Conservation (phyloP, 2,329 filamentous ascomycete genomes). For the Sporothrix dimorphospora region DNA sequence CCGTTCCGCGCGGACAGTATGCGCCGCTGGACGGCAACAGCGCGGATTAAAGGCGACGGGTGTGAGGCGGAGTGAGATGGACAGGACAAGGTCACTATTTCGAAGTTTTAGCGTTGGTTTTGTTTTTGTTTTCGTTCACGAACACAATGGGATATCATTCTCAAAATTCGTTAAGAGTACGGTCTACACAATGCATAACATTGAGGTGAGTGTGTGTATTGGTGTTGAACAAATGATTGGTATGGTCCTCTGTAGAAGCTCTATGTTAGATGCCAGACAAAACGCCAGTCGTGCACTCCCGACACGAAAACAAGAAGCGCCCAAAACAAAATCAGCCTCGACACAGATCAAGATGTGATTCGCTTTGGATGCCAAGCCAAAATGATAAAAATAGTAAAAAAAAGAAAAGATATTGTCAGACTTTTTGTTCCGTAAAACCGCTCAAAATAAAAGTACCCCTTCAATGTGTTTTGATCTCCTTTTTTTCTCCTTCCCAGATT, state of each 20-base stretch:
- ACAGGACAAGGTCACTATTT: not conserved
- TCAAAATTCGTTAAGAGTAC: too few relatives aligned
- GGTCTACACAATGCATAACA: too few relatives aligned
- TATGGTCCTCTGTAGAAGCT: not conserved
- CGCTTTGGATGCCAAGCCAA: not conserved
- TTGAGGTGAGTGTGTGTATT: not conserved
- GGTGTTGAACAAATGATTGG: not conserved
- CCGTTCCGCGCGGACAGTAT: constrained; percentile 30
- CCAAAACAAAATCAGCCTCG: not conserved
- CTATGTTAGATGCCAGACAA: not conserved
- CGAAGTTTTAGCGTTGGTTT: too few relatives aligned
- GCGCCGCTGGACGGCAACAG: constrained; percentile 26
- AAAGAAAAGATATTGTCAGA: not conserved
- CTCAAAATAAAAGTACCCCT: not conserved
- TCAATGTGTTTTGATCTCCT: constrained; percentile 1
- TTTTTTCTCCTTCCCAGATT: not conserved
- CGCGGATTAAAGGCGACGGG: too few relatives aligned
- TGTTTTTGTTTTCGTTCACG: too few relatives aligned
- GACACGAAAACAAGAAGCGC: not conserved
- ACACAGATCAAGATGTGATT: not conserved
- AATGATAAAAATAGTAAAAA: not conserved
- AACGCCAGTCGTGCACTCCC: not conserved
- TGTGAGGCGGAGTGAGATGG: too few relatives aligned
- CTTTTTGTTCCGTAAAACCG: not conserved
- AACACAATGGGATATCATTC: too few relatives aligned